Conservation (phyloP, 2,329 filamentous ascomycete genomes). For the Curvularia sp. region DNA sequence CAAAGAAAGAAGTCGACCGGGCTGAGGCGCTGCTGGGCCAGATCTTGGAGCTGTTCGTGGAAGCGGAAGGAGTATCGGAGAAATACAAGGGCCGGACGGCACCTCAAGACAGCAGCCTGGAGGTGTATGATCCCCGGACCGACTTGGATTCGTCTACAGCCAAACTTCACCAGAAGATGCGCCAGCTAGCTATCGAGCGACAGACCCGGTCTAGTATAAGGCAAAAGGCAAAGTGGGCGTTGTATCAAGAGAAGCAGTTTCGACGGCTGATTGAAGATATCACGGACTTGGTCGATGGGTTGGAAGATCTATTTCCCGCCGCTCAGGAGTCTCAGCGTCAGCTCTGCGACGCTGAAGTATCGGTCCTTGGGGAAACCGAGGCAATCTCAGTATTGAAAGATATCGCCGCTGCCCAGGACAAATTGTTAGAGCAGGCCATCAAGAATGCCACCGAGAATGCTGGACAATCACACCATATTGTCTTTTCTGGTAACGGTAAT, state of each 20-base stretch:
- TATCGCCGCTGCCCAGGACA: not conserved
- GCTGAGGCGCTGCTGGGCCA: too few relatives aligned
- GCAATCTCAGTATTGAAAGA: not conserved
- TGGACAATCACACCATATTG: not conserved
- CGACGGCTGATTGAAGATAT: constrained; percentile 41
- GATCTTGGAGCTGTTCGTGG: too few relatives aligned
- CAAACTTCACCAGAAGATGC: too few relatives aligned
- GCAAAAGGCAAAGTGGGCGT: constrained; percentile 37
- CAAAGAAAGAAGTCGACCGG: too few relatives aligned
- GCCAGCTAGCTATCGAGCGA: too few relatives aligned
- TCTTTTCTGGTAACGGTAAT: not conserved
- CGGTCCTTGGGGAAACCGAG: not conserved
- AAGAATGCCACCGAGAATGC: not conserved
- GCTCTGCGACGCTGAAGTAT: not conserved
- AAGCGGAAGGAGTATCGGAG: too few relatives aligned
- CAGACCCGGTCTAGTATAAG: not conserved
- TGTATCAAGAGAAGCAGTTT: constrained; percentile 42
- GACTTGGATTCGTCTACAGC: too few relatives aligned
- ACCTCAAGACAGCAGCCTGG: too few relatives aligned
- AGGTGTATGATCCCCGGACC: too few relatives aligned
- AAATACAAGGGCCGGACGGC: too few relatives aligned
- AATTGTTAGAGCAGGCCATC: not conserved
- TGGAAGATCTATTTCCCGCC: constrained; percentile 41
- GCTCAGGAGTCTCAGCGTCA: constrained; percentile 9
- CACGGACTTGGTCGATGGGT: constrained; percentile 29